phyloP scores from a whole-genome alignment of 2,329 filamentous ascomycete genomes.

The Leptographium procerum region DNA sequence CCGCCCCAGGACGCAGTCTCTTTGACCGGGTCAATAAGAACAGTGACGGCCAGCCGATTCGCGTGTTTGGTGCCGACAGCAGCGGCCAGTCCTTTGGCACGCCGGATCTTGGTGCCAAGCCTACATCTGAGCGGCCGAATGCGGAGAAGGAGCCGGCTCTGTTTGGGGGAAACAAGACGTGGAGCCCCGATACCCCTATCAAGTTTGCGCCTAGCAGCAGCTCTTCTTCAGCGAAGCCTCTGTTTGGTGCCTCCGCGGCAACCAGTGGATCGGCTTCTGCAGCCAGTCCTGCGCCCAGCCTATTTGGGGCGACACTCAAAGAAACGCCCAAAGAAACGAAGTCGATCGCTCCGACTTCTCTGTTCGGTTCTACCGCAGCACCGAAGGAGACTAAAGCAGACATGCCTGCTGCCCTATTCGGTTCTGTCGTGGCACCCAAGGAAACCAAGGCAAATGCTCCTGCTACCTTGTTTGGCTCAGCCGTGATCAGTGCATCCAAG shows the following conservation, averaged over 20 bases:
- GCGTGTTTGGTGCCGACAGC: conserved; percentile 23
- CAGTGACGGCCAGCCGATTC: conserved; percentile 36
- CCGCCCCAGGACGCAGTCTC: conserved; percentile 36
- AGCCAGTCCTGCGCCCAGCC: neutral
- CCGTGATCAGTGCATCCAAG: neutral
- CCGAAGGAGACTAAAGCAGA: neutral
- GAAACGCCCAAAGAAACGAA: neutral
- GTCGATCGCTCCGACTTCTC: neutral
- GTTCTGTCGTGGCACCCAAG: neutral
- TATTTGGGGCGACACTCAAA: neutral
- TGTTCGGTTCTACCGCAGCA: neutral
- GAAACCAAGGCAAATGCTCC: neutral
- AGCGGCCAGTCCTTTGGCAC: conserved; percentile 2
- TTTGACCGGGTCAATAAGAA: conserved; percentile 45
- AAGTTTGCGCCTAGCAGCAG: conserved; percentile 31
- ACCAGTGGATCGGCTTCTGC: neutral
- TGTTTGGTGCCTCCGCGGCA: conserved; percentile 8
- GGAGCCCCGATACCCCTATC: conserved; percentile 39
- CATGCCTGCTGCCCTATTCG: neutral
- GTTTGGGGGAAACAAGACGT: conserved; percentile 30
- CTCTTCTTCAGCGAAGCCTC: conserved; percentile 5
- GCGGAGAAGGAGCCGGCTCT: conserved; percentile 26
- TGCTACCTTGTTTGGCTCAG: neutral
- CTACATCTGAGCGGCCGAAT: conserved; percentile 28
- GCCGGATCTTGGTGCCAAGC: conserved; percentile 14